These are phyloP conservation scores for Stagonosporopsis rhizophila DNA, from an alignment of 2,329 filamentous ascomycete genomes.

Conservation along the genomic window DNA sequence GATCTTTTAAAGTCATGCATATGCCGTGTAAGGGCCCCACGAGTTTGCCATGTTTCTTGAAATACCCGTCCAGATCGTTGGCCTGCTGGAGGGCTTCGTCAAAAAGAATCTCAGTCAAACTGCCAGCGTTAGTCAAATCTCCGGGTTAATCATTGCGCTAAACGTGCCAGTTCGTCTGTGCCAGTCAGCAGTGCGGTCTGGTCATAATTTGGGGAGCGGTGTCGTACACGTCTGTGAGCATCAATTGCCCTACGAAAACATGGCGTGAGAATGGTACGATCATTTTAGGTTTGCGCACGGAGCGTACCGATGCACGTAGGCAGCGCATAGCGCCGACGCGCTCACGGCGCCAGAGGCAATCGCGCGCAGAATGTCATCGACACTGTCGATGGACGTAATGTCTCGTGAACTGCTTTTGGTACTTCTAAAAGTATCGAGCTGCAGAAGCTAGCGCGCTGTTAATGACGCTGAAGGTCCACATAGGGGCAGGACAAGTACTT, in stretches of 20 bases:
- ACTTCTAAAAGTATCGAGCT: constrained; percentile 17
- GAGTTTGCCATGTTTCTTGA: constrained; percentile 43
- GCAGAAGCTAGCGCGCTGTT: constrained; percentile 25
- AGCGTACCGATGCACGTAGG: constrained; percentile 42
- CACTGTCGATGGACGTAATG: constrained; percentile 24
- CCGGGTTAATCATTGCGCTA: constrained; percentile 58
- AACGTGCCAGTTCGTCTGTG: constrained; percentile 52
- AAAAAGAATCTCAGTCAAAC: constrained; percentile 58
- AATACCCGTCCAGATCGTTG: constrained; percentile 52
- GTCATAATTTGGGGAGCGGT: constrained; percentile 1
- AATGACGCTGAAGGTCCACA: constrained; percentile 1
- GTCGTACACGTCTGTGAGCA: constrained; percentile 41
- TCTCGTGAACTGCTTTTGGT: constrained; percentile 1
- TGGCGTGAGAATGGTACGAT: constrained; percentile 48
- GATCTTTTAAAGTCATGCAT: constrained; percentile 58
- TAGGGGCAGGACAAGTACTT: constrained; percentile 12
- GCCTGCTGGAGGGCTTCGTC: constrained; percentile 53
- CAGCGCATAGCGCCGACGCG: constrained; percentile 36
- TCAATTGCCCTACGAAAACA: constrained; percentile 34
- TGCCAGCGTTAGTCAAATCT: constrained; percentile 51
- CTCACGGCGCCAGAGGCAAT: constrained; percentile 39
- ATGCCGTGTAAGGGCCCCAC: constrained; percentile 58
- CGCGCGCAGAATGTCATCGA: constrained; percentile 31
- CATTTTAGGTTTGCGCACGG: constrained; percentile 9
- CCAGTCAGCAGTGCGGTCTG: constrained; percentile 37